Evolutionary conservation across 257 asterid species (phyloP).

Genomic region (Gardenia jasminoides): DNA sequence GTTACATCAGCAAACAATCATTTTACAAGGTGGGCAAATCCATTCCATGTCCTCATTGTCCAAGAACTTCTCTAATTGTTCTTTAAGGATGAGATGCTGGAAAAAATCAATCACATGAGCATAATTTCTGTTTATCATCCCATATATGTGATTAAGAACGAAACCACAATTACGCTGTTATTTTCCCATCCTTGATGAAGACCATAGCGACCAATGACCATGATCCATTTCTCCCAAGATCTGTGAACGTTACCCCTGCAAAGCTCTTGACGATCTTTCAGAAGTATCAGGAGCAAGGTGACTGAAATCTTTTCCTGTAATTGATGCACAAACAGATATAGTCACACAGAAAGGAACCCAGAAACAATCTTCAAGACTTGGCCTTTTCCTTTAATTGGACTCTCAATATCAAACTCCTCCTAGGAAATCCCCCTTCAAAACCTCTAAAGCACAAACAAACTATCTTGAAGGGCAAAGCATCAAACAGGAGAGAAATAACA

Average conservation of each 20-base stretch:
- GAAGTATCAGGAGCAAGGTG: slow-evolving; percentile 64
- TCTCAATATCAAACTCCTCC: slow-evolving; percentile 43
- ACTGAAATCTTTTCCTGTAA: slow-evolving; percentile 75
- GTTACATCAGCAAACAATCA: slow-evolving; percentile 95
- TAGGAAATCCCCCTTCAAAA: slow-evolving; percentile 32
- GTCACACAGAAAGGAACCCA: slow-evolving; percentile 51
- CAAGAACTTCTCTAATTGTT: slow-evolving; percentile 81
- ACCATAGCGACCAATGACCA: slow-evolving; percentile 97
- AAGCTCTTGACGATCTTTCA: slow-evolving; percentile 54
- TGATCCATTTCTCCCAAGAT: slow-evolving; percentile 75
- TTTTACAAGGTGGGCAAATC: slow-evolving; percentile 77
- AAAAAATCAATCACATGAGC: slow-evolving; percentile 75
- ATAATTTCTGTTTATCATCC: slow-evolving; percentile 87
- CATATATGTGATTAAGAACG: slow-evolving; percentile 95
- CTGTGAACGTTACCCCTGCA: slow-evolving; percentile 49
- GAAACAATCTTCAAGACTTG: slow-evolving; percentile 44
- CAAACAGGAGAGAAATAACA: slow-evolving; percentile 21
- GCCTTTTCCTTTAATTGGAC: slow-evolving; percentile 46
- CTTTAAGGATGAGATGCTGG: slow-evolving; percentile 87
- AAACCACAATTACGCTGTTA: slow-evolving; percentile 99
- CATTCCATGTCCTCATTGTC: slow-evolving; percentile 99
- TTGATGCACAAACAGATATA: slow-evolving; percentile 57
- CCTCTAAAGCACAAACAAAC: slow-evolving; percentile 32
- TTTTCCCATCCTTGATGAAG: slow-evolving; percentile 99
- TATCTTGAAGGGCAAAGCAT: slow-evolving; percentile 28